These are phyloP conservation scores for Lepiota venenata DNA, from an alignment of 768 basidiomycete genomes.

Conservation along the genomic window DNA sequence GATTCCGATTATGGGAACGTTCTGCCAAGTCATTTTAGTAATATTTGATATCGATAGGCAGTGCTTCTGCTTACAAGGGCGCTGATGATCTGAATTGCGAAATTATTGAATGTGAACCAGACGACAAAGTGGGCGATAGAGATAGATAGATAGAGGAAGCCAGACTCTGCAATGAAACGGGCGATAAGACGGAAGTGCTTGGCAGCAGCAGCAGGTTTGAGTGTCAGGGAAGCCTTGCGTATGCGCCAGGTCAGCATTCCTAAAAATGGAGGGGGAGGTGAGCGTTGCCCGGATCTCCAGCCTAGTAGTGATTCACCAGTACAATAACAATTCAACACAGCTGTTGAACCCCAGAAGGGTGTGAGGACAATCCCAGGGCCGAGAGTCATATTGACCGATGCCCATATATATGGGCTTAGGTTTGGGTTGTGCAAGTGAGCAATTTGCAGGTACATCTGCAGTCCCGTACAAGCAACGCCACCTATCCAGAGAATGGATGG, in stretches of 20 bases:
- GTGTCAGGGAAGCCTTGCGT: no score
- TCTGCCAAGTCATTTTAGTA: neutral
- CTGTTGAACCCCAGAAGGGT: conserved; percentile 11
- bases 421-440: neutral
- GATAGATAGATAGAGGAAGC: neutral
- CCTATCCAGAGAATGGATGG: conserved; percentile 10
- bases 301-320: neutral
- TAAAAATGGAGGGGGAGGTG: no score
- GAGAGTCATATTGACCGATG: conserved; percentile 5
- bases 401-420: conserved; percentile 3
- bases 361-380: conserved; percentile 9
- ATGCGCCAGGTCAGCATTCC: no score
- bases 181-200: neutral
- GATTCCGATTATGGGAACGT: neutral
- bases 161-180: conserved; percentile 3
- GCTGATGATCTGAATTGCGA: neutral
- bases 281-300: no score
- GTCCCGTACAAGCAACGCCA: conserved; percentile 1
- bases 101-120: neutral
- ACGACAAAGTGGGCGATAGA: neutral
- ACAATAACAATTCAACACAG: conserved; percentile 9
- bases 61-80: neutral
- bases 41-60: neutral
- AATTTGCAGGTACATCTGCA: conserved; percentile 5
- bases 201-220: neutral